Evolutionary conservation across 2,329 filamentous ascomycete genomes (phyloP), one percentile per base, ranked within the genome.

Genomic region (Purpureocillium lavendulum): DNA sequence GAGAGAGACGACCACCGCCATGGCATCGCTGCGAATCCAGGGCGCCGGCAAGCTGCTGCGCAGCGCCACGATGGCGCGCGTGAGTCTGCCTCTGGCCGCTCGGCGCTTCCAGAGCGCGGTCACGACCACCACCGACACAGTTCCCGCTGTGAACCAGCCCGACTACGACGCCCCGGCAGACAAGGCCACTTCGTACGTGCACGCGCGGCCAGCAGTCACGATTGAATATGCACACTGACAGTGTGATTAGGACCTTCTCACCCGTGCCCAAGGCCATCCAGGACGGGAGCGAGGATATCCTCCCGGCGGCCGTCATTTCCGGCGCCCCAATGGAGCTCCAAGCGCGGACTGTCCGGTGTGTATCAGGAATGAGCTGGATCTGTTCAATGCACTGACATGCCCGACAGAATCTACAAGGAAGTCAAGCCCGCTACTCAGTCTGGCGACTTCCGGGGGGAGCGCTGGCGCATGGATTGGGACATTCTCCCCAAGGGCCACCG

Each of bases 381-480:
- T 13, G 6, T 14, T 24, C 10, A 4, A 13, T 17, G 5, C 24
- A 34, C 40, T 46, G 30, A 48, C 21, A 2, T 24, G 7, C 6
- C 18, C 16, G 11, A n/a, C 57, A 97, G 90, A 57, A 98, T 98
- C 65, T 97, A 85, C 72, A 80, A 84, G 55, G 87, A 88, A 36
- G 60, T 86, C 42, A 98, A 98, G 69, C 80, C 92, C n/a, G 90
- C 92, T 29, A 96, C 90, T 33, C 92, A 98, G 66, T 97, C 90
- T 28, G 90, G 92, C 48, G 77, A 80, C 53, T 95, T 87, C 84
- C 81, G 86, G 58, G 70, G 77, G 40, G 79, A 85, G 59, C 77
- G 84, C 56, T 98, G 92, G 92, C 83, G 89, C 37, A 94, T 98
- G 88, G 92, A 98, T 63, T 98, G 92, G 92, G 92, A 98, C 61